Conservation (phyloP, 352 stramenopile species). For the Globisporangium spinosum region DNA sequence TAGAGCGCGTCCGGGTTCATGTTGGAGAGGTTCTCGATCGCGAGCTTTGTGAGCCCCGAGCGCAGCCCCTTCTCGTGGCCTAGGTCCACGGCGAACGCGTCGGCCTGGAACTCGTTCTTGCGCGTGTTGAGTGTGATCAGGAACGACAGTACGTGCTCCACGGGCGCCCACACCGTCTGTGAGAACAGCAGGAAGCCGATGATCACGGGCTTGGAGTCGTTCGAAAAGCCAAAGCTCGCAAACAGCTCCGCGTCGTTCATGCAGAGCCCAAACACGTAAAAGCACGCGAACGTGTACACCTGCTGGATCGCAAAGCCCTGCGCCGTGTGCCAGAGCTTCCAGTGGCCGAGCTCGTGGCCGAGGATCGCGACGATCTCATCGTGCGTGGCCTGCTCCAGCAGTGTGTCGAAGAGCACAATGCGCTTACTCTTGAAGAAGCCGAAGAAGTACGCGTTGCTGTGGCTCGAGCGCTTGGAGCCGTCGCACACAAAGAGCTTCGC, state of each 20-base stretch:
- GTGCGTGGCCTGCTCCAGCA: constrained; percentile 90
- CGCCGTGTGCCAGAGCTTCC: constrained; percentile 94
- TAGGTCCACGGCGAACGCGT: constrained; percentile 93
- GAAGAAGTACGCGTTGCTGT: constrained; percentile 90
- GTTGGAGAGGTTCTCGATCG: constrained; percentile 96
- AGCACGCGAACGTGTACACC: constrained; percentile 67
- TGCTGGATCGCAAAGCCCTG: constrained; percentile 94
- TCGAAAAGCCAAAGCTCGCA: constrained; percentile 72
- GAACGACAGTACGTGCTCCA: constrained; percentile 77
- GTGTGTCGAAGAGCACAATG: constrained; percentile 96
- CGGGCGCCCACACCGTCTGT: constrained; percentile 72
- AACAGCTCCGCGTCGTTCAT: constrained; percentile 80
- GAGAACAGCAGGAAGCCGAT: constrained; percentile 86
- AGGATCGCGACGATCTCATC: constrained; percentile 96
- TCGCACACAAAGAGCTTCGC: constrained; percentile 98
- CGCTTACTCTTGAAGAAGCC: constrained; percentile 97
- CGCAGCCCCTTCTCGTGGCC: constrained; percentile 90
- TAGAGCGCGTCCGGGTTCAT: constrained; percentile 96
- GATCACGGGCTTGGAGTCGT: constrained; percentile 47
- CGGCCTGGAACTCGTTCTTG: constrained; percentile 86
- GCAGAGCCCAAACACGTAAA: constrained; percentile 79
- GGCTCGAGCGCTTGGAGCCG: constrained; percentile 93
- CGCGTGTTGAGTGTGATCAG: constrained; percentile 76
- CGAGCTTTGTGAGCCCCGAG: constrained; percentile 95
- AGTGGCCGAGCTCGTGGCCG: constrained; percentile 96